These are phyloP conservation scores for Cryphonectria carpinicola DNA, from an alignment of 2,329 filamentous ascomycete genomes.

Conservation along the genomic window DNA sequence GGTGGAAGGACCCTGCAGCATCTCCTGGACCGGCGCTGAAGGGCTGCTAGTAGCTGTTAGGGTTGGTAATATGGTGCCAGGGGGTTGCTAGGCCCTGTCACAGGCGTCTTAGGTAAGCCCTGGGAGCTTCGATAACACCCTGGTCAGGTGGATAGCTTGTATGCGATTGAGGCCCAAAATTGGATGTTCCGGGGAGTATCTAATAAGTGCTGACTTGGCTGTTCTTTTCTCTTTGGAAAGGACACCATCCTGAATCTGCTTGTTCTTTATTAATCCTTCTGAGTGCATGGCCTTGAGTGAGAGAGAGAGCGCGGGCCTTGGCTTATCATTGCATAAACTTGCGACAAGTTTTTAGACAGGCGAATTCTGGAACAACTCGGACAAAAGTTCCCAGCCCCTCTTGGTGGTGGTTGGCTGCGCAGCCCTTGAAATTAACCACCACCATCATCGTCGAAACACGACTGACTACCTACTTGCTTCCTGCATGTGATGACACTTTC, in stretches of 20 bases:
- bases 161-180: slow-evolving; percentile 13
- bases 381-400: neutral
- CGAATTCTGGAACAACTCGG: slow-evolving; percentile 7
- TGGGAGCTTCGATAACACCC: neutral
- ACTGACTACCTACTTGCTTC: neutral
- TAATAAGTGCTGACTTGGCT: slow-evolving; percentile 5
- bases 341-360: neutral
- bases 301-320: neutral
- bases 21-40: slow-evolving; percentile 20
- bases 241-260: neutral
- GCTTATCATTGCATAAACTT: neutral
- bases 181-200: slow-evolving; percentile 2
- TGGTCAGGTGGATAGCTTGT: neutral
- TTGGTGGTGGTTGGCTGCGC: neutral
- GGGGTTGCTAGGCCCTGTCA: slow-evolving; percentile 1
- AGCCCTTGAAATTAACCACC: neutral
- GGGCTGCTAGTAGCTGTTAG: slow-evolving; percentile 16
- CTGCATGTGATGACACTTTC: slow-evolving; percentile 24
- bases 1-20: neutral
- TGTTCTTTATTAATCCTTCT: neutral
- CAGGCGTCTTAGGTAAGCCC: slow-evolving; percentile 25
- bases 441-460: neutral
- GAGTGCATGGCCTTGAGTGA: neutral
- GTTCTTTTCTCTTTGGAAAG: neutral
- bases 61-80: neutral